Evolutionary conservation across 305 asterid species (phyloP), one percentile per base, ranked within the genome.

Genomic region (Solanum chacoense): DNA sequence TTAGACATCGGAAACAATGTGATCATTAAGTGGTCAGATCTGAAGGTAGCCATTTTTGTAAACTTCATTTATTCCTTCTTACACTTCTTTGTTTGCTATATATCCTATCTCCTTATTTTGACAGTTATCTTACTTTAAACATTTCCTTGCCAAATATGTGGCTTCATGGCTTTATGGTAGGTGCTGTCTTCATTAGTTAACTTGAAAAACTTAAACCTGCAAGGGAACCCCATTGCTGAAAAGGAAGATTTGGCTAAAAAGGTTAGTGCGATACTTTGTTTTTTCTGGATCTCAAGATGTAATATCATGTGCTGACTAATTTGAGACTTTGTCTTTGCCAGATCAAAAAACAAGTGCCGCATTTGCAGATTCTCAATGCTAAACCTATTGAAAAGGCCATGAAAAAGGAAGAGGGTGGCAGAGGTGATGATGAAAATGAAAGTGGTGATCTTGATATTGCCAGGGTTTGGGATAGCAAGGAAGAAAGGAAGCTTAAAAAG

Each of bases 1-100:
- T 94, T 97, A 42, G 99, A 95, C 90, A 59, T 96, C 90, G 99
- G 99, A 90, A 96, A 95, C 94, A 96, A 97, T 91, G 92, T 89
- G 88, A 94, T 97, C 91, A 89, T 92, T 87, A 92, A 88, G 78
- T 87, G 94, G 95, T 92, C 98, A 50, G 93, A 93, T 91, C 89
- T 97, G 34, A 94, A 97, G 98, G 99, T 97, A 75, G 32, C 74
- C 81, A 74, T 86, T 71, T 86, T 78, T 87, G 87, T 7, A 20
- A 13, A 89, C n/a, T 59, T 26, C 76, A 32, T 50, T 35, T 72
- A 9, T 45, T 42, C 32, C 22, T 40, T 18, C 18, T 26, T 26
- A 36, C 74, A 67, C 69, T n/a, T 69, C 67, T 28, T 40, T 40
- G 67, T 38, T 13, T 79, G 4, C 38, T 16, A 26, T 22, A 13